Conservation (phyloP, 768 basidiomycete genomes). For the Pluteus cervinus region DNA sequence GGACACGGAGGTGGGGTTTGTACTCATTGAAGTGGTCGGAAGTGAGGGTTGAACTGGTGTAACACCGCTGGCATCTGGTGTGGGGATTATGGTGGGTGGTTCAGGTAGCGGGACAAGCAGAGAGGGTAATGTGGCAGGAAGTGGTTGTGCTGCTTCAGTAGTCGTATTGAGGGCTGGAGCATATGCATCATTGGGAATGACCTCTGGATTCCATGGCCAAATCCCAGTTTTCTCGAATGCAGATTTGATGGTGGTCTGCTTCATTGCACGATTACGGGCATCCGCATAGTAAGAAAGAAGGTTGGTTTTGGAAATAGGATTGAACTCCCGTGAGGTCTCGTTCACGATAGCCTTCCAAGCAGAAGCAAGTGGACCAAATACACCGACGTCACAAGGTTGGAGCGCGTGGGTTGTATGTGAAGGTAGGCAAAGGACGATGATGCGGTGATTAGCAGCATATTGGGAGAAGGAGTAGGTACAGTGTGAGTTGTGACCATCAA, state of each 20-base stretch:
- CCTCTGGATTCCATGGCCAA: conserved; percentile 18
- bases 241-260: conserved; percentile 18
- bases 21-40: too few species aligned
- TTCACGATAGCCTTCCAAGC: conserved; percentile 20
- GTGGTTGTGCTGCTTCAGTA: conserved; percentile 16
- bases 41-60: too few species aligned
- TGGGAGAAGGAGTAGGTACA: conserved; percentile 21
- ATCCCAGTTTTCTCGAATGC: conserved; percentile 26
- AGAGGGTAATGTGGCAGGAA: conserved; percentile 12
- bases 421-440: conserved; percentile 25
- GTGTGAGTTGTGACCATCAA: conserved; percentile 35
- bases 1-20: not conserved
- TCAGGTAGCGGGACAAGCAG: conserved; percentile 3
- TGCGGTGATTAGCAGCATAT: conserved; percentile 15
- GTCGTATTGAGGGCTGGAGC: conserved; percentile 20
- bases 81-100: not conserved
- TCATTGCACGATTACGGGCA: conserved; percentile 18
- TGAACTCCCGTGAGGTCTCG: conserved; percentile 5
- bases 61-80: not conserved
- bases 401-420: conserved; percentile 30
- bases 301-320: conserved; percentile 22
- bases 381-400: conserved; percentile 30
- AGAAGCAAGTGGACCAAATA: conserved; percentile 25
- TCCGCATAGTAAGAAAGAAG: conserved; percentile 17
- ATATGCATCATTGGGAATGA: conserved; percentile 14